phyloP scores from a whole-genome alignment of 176 grass and related monocot genomes.

The Carex myosuroides region DNA sequence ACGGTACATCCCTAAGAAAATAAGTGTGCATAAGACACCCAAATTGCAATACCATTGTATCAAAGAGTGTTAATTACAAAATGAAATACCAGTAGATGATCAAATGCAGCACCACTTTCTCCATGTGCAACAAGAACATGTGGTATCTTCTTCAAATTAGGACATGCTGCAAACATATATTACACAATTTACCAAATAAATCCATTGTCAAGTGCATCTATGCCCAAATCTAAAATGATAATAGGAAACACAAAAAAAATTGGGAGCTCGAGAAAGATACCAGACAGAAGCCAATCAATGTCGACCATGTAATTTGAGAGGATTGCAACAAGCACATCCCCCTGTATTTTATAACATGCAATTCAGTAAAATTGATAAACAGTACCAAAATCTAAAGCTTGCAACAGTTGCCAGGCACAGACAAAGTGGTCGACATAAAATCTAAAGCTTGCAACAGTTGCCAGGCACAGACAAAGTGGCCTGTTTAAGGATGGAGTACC shows the following conservation, averaged over 20 bases:
- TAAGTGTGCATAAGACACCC: not conserved
- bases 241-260: not conserved
- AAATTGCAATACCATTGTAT: not conserved
- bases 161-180: conserved; percentile 48
- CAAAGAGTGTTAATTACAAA: not conserved
- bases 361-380: not conserved
- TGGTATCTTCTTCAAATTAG: conserved; percentile 59
- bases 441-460: too few relatives aligned
- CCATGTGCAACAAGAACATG: conserved; percentile 88
- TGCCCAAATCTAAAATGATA: not conserved
- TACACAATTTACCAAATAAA: not conserved
- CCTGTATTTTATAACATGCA: conserved; percentile 38
- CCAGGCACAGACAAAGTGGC: too few relatives aligned
- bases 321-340: conserved; percentile 66
- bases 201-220: conserved; percentile 7
- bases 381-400: not conserved
- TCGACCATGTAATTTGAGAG: conserved; percentile 98
- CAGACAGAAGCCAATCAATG: conserved; percentile 81
- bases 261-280: conserved; percentile 36
- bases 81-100: conserved; percentile 44
- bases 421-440: too few relatives aligned
- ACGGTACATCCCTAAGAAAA: not conserved
- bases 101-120: conserved; percentile 60
- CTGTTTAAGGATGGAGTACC: too few relatives aligned
- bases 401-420: not conserved